phyloP scores from a whole-genome alignment of 2,329 filamentous ascomycete species.

The Paecilomyces variotii region DNA sequence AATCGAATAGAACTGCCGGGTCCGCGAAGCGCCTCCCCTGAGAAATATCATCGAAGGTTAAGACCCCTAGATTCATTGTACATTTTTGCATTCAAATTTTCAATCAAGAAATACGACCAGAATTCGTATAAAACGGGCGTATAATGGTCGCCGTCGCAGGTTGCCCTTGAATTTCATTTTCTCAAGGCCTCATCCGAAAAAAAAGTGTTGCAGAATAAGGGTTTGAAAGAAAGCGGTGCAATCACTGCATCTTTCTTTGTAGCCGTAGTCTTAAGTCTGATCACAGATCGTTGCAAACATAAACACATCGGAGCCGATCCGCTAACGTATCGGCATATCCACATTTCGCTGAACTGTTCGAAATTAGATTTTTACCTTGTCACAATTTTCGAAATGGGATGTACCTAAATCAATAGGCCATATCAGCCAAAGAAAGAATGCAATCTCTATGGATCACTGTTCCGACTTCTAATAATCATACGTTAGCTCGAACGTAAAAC shows the following conservation, averaged over 20 bases:
- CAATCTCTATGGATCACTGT: conserved; percentile 32
- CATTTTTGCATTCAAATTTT: conserved; percentile 67
- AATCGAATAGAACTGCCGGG: conserved; percentile 57
- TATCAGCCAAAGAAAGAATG: conserved; percentile 24
- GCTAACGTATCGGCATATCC: background rate
- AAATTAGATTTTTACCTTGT: background rate
- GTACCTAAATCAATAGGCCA: conserved; percentile 33
- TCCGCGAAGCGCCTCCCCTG: conserved; percentile 45
- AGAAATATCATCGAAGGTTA: conserved; percentile 55
- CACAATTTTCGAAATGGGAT: conserved; percentile 1
- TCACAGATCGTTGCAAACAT: background rate
- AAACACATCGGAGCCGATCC: background rate
- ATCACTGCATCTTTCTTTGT: conserved; percentile 41
- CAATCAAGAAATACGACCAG: conserved; percentile 65
- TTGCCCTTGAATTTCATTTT: conserved; percentile 38
- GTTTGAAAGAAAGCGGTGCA: conserved; percentile 34
- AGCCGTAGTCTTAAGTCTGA: conserved; percentile 33
- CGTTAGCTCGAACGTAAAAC: conserved; percentile 50
- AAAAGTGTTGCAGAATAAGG: conserved; percentile 40
- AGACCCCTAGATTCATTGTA: conserved; percentile 65
- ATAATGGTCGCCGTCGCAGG: conserved; percentile 23
- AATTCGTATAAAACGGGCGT: conserved; percentile 65
- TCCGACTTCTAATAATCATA: conserved; percentile 43
- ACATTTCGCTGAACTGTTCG: background rate
- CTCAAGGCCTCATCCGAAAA: conserved; percentile 41